Base-by-base conservation (phyloP, 2,329 filamentous ascomycete genomes). In the Bertia moriformis region DNA sequence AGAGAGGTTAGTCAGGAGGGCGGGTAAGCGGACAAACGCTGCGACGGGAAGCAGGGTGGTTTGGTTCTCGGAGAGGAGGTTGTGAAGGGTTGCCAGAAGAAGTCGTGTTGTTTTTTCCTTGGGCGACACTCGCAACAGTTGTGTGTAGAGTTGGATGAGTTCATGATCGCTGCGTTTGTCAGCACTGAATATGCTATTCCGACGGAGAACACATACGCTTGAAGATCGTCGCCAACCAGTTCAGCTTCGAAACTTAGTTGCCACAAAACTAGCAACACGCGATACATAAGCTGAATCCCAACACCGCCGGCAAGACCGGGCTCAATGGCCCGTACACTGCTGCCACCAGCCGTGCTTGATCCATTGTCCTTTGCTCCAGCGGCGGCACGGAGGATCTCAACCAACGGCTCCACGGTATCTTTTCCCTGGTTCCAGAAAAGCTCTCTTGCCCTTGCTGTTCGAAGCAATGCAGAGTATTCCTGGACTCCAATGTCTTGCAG, bases 41-140 rank as follows among this genome's bases (percentile, higher is more conserved):
- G 78, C 73, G 4, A 71, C 67, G 4, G 76, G 74, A 42, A 81
- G 67, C 36, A 81, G 65, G 17, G 64, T 69, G 22, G 62, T 56
- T 41, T 68, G 69, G 51, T 78, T 78, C 45, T 65, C 60, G 17
- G 63, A 67, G 20, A 79, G 63, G 33, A 83, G 67, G 51, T 80
- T 82, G 46, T 69, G 60, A 37, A 82, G 62, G 4, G 75, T 80
- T 12, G 73, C 72, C 37, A 82, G 67, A 20, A 79, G 65, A 32
- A 83, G 63, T 17, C 77, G 71, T 0, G 77, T 80, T 1, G 76
- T 80, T 57, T 83, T 83, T 51, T 82, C 78, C 50, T 82, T 83
- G 22, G 77, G 75, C 3, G 77, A 80, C 14, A 78, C 61, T 39
- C 75, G 71, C 22, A 82, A 61, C n/a, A 83, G 68, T 41, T 76